Conservation (phyloP, 2,329 filamentous ascomycete genomes). For the Capronia coronata region DNA sequence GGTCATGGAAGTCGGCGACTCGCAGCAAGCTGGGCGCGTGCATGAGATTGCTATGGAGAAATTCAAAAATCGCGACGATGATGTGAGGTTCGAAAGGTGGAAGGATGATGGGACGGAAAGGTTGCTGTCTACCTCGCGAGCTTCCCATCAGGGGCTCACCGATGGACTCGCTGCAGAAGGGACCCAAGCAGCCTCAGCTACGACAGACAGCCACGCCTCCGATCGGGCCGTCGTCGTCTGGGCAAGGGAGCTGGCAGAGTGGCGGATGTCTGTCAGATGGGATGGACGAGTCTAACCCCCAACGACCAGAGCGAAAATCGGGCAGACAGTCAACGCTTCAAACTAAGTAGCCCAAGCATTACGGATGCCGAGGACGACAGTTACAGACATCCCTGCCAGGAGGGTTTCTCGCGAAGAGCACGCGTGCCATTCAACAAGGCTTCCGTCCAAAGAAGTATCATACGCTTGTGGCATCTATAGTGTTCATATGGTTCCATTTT, state of each 20-base stretch:
- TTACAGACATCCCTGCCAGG: no score
- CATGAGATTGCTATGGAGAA: constrained; percentile 31
- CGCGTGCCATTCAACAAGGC: no score
- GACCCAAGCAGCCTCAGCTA: no score
- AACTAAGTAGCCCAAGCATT: no score
- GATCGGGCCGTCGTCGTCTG: constrained; percentile 19
- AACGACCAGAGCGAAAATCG: no score
- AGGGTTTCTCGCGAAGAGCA: no score
- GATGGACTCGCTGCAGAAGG: neutral
- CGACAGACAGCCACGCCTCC: neutral
- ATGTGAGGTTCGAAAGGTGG: constrained; percentile 19
- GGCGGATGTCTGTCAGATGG: constrained; percentile 6
- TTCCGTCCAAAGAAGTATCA: no score
- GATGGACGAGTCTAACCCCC: neutral
- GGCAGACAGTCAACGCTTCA: no score
- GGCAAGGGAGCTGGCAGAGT: constrained; percentile 5
- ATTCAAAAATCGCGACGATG: neutral
- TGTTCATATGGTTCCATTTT: no score
- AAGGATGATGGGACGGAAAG: constrained; percentile 20
- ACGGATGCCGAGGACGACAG: no score
- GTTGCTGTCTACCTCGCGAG: neutral
- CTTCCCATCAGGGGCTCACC: neutral
- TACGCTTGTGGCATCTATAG: no score
- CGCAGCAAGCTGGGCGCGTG: constrained; percentile 61
- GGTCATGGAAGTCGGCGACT: constrained; percentile 66